Evolutionary conservation across 306 rosid species (phyloP).

Genomic region (Macrotyloma uniflorum): DNA sequence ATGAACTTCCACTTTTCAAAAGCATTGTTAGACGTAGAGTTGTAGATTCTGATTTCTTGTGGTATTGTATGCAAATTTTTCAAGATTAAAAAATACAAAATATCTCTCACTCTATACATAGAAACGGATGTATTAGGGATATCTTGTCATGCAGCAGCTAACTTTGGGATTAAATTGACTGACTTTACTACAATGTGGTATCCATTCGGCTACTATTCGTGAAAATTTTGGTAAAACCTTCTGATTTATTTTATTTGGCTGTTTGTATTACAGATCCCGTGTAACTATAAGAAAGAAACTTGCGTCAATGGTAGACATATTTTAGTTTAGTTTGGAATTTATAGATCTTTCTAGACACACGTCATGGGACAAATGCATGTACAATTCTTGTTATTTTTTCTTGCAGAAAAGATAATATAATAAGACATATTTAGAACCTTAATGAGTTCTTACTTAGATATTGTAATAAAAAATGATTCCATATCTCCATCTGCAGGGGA

Average conservation of each 20-base stretch:
- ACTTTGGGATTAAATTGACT: constrained; percentile 14
- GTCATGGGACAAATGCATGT: not conserved
- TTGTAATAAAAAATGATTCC: constrained; percentile 3
- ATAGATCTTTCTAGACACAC: constrained; percentile 16
- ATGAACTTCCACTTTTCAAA: constrained; percentile 6
- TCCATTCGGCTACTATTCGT: constrained; percentile 4
- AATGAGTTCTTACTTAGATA: constrained; percentile 34
- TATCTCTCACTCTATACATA: not conserved
- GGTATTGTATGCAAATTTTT: not conserved
- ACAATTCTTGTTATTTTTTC: constrained; percentile 24
- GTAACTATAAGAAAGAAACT: constrained; percentile 25
- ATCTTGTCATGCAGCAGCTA: not conserved
- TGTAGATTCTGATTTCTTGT: not conserved
- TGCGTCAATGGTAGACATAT: not conserved
- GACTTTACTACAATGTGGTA: not conserved
- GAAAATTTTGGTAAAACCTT: not conserved
- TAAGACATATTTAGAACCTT: constrained; percentile 18
- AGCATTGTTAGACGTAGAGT: not conserved
- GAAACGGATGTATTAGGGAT: not conserved
- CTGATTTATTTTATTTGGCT: not conserved
- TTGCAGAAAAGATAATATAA: constrained; percentile 16
- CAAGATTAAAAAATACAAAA: not conserved
- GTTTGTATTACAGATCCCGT: constrained; percentile 9
- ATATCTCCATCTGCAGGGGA: constrained; percentile 67
- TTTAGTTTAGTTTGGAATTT: constrained; percentile 20